phyloP scores from a whole-genome alignment of 1,284 basidiomycete genomes.

The Sporisorium scitamineum region DNA sequence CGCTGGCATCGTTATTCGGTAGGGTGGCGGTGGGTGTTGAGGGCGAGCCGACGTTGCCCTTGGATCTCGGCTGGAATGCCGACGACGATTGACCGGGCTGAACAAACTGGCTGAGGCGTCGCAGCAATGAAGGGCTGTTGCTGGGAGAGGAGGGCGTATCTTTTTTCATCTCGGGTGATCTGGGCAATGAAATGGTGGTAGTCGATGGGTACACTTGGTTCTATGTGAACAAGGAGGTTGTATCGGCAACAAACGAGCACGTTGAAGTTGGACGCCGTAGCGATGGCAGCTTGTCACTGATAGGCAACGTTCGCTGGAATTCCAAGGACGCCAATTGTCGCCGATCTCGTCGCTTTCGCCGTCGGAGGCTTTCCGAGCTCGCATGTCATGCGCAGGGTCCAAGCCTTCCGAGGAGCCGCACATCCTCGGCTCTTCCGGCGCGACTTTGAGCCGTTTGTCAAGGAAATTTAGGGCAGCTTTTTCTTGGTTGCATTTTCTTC shows the following conservation, averaged over 20 bases:
- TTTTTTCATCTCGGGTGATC: conserved; percentile 24
- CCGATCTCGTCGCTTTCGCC: not conserved
- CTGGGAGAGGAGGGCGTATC: conserved; percentile 22
- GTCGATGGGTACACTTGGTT: not conserved
- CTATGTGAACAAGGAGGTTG: not conserved
- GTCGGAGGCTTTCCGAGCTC: not conserved
- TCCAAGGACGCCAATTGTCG: not conserved
- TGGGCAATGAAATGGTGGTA: not conserved
- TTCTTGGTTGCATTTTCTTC: not conserved
- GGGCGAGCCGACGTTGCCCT: conserved; percentile 12
- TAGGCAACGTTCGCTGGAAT: not conserved
- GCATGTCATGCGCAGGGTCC: conserved; percentile 28
- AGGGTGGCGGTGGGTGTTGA: conserved; percentile 9
- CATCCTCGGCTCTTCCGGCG: conserved; percentile 9
- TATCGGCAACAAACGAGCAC: not conserved
- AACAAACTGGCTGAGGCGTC: conserved; percentile 46
- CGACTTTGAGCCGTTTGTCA: not conserved
- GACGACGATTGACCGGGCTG: conserved; percentile 30
- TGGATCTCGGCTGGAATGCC: conserved; percentile 29
- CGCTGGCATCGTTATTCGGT: conserved; percentile 4
- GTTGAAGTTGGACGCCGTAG: not conserved
- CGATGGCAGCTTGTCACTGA: not conserved
- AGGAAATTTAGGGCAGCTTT: not conserved
- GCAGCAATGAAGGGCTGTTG: conserved; percentile 39
- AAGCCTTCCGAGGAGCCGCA: not conserved